Evolutionary conservation across 345 rosid species (phyloP), one percentile per base, ranked within the genome.

Genomic region (Eutrema japonicum): DNA sequence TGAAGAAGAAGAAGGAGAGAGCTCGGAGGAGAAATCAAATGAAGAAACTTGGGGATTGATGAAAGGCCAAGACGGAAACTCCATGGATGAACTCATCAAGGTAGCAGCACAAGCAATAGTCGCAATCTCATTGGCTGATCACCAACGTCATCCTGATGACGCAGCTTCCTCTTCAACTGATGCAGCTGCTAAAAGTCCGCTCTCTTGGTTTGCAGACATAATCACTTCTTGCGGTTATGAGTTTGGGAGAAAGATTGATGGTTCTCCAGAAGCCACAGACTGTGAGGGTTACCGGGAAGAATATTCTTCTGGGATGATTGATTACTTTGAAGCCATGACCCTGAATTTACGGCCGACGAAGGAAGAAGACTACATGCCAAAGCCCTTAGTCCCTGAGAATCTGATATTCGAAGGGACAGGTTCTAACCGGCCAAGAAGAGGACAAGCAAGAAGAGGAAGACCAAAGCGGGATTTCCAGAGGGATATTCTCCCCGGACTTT

Each of bases 401-500:
- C 71, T 83, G 71, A 79, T 80, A 73, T 67, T 83, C 16, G 95
- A 87, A 64, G 91, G 67, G 69, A 71, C 76, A 0, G 85, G 73
- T 14, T 72, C 73, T 41, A 83, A 71, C 59, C 83, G 82, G 65
- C 75, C 88, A 29, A 84, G 94, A 64, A 91, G 82, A 80, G 96
- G 94, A 46, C 92, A 87, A 64, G 85, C 84, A 62, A 84, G 96
- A 79, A 85, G 98, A 80, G 98, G 98, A 61, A 87, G 98, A 84
- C 95, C 89, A 71, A 86, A 87, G 73, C 87, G 91, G 83, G 97
- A 94, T 78, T 94, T 94, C 84, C 96, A 89, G 75, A 91, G 96
- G 85, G 98, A 94, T 79, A 86, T 88, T 79, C 97, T 94, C 74
- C 96, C 97, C 0, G 95, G 97, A 52, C 88, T 94, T 54, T 69